phyloP scores from a whole-genome alignment of 192 early-diverging fungal species.

The Dissophora globulifera region DNA sequence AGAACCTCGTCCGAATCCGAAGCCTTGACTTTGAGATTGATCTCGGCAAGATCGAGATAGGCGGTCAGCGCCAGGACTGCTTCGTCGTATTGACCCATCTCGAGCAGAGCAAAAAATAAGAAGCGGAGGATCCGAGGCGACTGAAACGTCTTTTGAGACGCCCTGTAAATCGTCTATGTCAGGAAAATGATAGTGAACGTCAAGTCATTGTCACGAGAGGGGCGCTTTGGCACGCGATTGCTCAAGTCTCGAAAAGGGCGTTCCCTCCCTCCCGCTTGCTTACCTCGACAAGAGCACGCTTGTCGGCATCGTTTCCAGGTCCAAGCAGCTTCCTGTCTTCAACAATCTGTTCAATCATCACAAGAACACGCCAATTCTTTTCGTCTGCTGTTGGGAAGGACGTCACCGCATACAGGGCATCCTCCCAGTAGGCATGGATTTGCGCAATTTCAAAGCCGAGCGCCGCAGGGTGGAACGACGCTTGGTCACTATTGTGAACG shows the following conservation, averaged over 20 bases:
- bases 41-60: conserved; percentile 67
- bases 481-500: conserved; percentile 44
- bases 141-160: conserved; percentile 74
- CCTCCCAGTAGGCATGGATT: conserved; percentile 70
- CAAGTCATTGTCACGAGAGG: background rate
- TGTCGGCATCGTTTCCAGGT: conserved; percentile 61
- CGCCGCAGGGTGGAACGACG: conserved; percentile 30
- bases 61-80: conserved; percentile 72
- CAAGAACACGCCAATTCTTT: conserved; percentile 65
- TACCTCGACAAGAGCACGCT: conserved; percentile 66
- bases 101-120: conserved; percentile 64
- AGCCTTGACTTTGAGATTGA: conserved; percentile 40
- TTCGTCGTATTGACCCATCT: conserved; percentile 78
- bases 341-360: conserved; percentile 71
- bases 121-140: conserved; percentile 75
- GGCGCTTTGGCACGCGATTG: too few species aligned
- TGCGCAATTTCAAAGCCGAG: conserved; percentile 59
- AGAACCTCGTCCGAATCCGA: conserved; percentile 10
- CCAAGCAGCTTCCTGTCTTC: conserved; percentile 68
- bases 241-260: too few species aligned
- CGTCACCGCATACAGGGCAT: conserved; percentile 62
- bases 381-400: conserved; percentile 72
- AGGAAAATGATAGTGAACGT: conserved; percentile 14
- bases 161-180: conserved; percentile 70
- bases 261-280: too few species aligned